Conservation (phyloP, 129 eudicot species). For the Ambrosia trifida region DNA sequence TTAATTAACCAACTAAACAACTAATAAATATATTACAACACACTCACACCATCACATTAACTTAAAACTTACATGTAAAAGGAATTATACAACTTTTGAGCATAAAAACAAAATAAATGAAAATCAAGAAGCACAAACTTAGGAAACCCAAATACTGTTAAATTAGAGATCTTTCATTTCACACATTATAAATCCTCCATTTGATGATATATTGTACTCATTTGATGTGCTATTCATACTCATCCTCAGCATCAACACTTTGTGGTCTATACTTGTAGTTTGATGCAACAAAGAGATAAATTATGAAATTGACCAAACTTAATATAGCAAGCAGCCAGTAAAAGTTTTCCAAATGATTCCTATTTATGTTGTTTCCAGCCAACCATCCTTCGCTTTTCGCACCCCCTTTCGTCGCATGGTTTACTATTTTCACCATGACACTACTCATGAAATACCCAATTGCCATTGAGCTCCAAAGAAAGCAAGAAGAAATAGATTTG, state of each 20-base stretch:
- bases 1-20: constrained; percentile 3
- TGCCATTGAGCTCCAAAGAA: constrained; percentile 71
- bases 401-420: constrained; percentile 42
- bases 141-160: background rate
- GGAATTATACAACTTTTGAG: background rate
- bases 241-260: constrained; percentile 13
- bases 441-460: constrained; percentile 60
- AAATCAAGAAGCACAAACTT: constrained; percentile 10
- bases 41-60: constrained; percentile 5
- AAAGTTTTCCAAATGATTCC: constrained; percentile 57
- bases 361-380: constrained; percentile 60
- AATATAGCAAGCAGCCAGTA: constrained; percentile 57
- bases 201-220: background rate
- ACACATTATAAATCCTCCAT: constrained; percentile 5
- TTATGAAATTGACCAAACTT: constrained; percentile 52
- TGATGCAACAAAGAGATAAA: constrained; percentile 54
- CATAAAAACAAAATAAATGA: constrained; percentile 1
- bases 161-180: constrained; percentile 17
- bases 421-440: constrained; percentile 48
- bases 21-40: background rate
- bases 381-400: constrained; percentile 62
- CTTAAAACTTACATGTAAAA: constrained; percentile 13
- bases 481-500: constrained; percentile 62
- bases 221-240: constrained; percentile 18
- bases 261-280: constrained; percentile 59